phyloP scores from a whole-genome alignment of 2,329 filamentous ascomycete genomes.

The Sphaerulina populicola region DNA sequence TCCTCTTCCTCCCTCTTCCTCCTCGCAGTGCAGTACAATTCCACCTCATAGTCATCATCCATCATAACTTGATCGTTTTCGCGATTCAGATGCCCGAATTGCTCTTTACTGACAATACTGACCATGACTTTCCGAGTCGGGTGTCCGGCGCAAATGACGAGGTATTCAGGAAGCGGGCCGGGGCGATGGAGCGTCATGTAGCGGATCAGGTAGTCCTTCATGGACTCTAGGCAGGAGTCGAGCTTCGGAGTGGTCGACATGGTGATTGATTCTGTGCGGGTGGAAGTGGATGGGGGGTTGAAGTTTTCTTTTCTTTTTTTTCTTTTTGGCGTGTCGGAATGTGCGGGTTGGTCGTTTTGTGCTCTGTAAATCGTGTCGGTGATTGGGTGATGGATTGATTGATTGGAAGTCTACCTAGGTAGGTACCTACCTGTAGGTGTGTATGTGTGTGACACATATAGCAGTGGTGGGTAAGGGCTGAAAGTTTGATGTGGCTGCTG shows the following conservation, averaged over 20 bases:
- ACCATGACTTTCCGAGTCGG: background rate
- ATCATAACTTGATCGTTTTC: background rate
- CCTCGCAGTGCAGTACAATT: background rate
- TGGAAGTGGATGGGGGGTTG: too few relatives aligned
- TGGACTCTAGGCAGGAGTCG: background rate
- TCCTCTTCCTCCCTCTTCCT: background rate
- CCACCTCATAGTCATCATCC: background rate
- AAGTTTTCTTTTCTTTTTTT: too few relatives aligned
- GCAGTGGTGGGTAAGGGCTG: background rate
- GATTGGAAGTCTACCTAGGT: too few relatives aligned
- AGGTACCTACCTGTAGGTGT: too few relatives aligned
- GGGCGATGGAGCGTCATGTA: background rate
- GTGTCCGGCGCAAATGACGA: conserved; percentile 2
- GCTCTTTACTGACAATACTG: background rate
- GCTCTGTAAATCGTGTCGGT: background rate
- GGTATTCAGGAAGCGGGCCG: background rate
- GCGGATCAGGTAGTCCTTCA: background rate
- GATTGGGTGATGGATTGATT: background rate
- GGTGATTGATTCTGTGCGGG: background rate
- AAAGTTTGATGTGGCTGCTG: too few relatives aligned
- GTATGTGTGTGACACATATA: background rate
- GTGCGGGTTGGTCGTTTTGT: too few relatives aligned
- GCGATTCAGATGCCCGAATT: background rate
- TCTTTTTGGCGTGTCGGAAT: background rate
- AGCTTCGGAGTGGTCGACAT: background rate